These are phyloP conservation scores for Sanghuangporus baumii DNA, from an alignment of 1,284 basidiomycete genomes.

Conservation along the genomic window DNA sequence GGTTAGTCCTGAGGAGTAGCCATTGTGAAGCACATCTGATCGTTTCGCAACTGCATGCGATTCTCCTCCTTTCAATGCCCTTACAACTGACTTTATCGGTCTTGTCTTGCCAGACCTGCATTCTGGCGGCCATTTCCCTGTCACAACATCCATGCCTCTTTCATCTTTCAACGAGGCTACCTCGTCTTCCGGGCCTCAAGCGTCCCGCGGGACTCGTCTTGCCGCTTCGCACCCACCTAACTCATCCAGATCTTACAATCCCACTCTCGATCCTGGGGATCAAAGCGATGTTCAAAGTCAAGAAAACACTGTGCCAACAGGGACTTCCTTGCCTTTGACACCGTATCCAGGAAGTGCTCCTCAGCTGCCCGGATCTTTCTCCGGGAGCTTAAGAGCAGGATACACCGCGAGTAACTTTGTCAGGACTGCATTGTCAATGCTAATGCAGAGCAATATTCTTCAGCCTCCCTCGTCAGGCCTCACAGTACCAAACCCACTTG, in stretches of 20 bases:
- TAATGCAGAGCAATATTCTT: background rate
- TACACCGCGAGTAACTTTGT: background rate
- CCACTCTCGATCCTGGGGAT: background rate
- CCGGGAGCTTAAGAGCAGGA: background rate
- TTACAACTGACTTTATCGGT: background rate
- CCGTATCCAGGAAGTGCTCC: background rate
- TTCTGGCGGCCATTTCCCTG: background rate
- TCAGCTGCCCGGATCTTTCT: background rate
- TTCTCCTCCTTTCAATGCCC: background rate
- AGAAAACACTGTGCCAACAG: background rate
- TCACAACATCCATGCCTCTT: background rate
- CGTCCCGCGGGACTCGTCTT: background rate
- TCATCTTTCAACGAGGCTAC: background rate
- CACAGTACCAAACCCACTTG: slow-evolving; percentile 17
- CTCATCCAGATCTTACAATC: background rate
- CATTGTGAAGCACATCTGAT: background rate
- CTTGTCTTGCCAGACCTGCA: background rate
- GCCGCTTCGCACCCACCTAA: background rate
- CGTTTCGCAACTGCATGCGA: background rate
- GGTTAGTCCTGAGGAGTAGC: slow-evolving; percentile 27
- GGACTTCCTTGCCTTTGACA: background rate
- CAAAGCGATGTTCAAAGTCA: background rate
- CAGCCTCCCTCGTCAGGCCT: background rate
- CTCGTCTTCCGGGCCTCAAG: background rate
- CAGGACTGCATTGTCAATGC: slow-evolving; percentile 1